A percentile compares a stretch with the other conserved stretches of the same genome.
phyloP scores from a whole-genome alignment of 2,329 filamentous ascomycete genomes.

The Malbranchea zuffiana region DNA sequence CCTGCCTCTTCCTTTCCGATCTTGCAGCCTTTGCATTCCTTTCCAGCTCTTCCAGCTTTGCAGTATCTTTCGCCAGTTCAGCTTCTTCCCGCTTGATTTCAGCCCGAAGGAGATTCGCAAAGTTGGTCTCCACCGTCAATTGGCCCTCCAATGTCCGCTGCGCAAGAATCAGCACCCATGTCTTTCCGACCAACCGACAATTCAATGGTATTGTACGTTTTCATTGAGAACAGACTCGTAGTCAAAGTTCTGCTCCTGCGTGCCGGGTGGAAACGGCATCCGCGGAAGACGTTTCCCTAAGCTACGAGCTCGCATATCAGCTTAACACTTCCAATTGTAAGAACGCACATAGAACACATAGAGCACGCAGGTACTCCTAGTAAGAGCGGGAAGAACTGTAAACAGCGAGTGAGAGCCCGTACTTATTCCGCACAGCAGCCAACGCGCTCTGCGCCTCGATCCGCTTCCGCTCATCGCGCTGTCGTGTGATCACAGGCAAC shows the following conservation, averaged over 20 bases:
- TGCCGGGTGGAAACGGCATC: conserved; percentile 37
- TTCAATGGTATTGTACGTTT: conserved; percentile 25
- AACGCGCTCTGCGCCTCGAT: conserved; percentile 34
- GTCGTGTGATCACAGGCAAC: conserved; percentile 33
- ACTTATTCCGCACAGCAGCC: conserved; percentile 34
- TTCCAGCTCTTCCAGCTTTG: conserved; percentile 33
- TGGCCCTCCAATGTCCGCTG: conserved; percentile 31
- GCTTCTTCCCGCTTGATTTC: conserved; percentile 36
- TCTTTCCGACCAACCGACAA: neutral
- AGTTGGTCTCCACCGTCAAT: conserved; percentile 31
- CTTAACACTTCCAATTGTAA: neutral
- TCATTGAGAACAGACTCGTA: conserved; percentile 35
- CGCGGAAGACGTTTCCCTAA: conserved; percentile 33
- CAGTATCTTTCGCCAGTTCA: conserved; percentile 31
- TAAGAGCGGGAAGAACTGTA: conserved; percentile 10
- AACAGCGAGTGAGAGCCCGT: too few relatives aligned
- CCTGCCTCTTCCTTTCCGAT: conserved; percentile 30
- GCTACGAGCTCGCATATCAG: conserved; percentile 16
- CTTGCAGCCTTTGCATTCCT: conserved; percentile 34
- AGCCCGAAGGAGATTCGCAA: conserved; percentile 30
- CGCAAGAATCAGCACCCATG: conserved; percentile 5
- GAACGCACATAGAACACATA: neutral
- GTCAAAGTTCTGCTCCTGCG: conserved; percentile 34
- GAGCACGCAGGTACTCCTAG: neutral
- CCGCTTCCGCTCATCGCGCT: conserved; percentile 33